Evolutionary conservation across 2,329 filamentous ascomycete species (phyloP), one percentile per base, ranked within the genome.

Genomic region (Fusarium temperatum): DNA sequence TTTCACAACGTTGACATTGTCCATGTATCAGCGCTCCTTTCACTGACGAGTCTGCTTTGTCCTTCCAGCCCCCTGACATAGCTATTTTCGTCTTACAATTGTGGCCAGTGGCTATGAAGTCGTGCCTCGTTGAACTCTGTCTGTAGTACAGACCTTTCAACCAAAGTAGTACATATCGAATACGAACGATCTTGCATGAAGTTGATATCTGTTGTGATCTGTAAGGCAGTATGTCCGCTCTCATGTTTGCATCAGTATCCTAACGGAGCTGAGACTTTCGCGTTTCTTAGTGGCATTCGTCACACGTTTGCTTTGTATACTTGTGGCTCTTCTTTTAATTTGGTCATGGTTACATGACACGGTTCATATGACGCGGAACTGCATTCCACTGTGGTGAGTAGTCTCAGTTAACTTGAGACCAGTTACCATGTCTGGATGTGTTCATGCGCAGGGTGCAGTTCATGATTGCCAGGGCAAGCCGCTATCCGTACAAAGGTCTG

Each of bases 121-220:
- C 38, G 44, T 17, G 35, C 41, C 38, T 57, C 20, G 39, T 50
- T 53, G 15, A 22, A 18, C 30, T 35, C 20, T 39, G 35, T 55
- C 24, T 26, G 26, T 8, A 28, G 24, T 39, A 26, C 26, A 15
- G 20, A 22, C 10, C 47, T 39, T 18, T 17, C 22, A 44, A 24
- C 18, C 6, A 38, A 17, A 22, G 39, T 45, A 22, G 32, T 38
- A 35, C 32, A 54, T 26, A 45, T 65, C 26, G n/a, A 53, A 56
- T 47, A 66, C 67, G 53, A 65, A 56, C 15, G 30, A 65, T 64
- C 41, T 48, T 41, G 51, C 57, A 68, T 68, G 32, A 20, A n/a
- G 24, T 41, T 26, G 32, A 54, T 30, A 22, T 56, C 42, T 38
- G 26, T 35, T 63, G 65, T 50, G 24, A 45, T 42, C 62, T 41